Base-by-base conservation (phyloP, 2,329 filamentous ascomycete species). In the Hortaea sp. region DNA sequence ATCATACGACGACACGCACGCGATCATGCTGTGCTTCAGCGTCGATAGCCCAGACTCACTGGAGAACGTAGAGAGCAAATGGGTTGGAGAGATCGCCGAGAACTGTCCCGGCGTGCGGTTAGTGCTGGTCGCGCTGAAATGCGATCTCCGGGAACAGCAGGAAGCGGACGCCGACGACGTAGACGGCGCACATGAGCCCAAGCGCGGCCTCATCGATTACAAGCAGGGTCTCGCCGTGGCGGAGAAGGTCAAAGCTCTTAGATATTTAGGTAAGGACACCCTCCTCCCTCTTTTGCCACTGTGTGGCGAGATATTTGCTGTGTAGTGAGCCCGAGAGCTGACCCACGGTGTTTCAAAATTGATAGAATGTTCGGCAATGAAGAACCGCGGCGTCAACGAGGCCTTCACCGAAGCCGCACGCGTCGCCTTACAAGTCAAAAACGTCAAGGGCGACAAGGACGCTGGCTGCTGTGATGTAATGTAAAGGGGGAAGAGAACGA, bases 11-110 rank as follows among this genome's bases (percentile, higher is more conserved):
- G 92, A 98, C 65, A 98, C 92, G 44, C 92, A 98, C 63, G 82
- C 94, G 39, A 95, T 98, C 60, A 95, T 98, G 85, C 85, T 98
- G 57, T 98, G 92, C 74, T 98, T 97, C 71, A 92, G 86, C 59
- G 76, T 97, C 65, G 92, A 98, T 69, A 95, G 87, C 65, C 88
- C 85, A 57, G 89, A 95, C 67, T 95, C 89, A 3, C 80, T 98
- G 51, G 92, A 98, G 68, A 98, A 98, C 77, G 88, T 98, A 51
- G 88, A 95, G 67, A 90, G 87, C 58, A 98, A 98, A 71, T 98
- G 92, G 92, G 87, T 95, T 5, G 85, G 87, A 52, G 92, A 98
- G 69, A 98, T 98, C 56, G 86, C 89, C 52, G 92, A 98, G 70
- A 95, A 98, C 70, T 97, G 92, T 69, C 88, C 88, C 1, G 87